Evolutionary conservation across 495 filamentous ascomycete genomes (phyloP).

Genomic region (Neurospora sp.): DNA sequence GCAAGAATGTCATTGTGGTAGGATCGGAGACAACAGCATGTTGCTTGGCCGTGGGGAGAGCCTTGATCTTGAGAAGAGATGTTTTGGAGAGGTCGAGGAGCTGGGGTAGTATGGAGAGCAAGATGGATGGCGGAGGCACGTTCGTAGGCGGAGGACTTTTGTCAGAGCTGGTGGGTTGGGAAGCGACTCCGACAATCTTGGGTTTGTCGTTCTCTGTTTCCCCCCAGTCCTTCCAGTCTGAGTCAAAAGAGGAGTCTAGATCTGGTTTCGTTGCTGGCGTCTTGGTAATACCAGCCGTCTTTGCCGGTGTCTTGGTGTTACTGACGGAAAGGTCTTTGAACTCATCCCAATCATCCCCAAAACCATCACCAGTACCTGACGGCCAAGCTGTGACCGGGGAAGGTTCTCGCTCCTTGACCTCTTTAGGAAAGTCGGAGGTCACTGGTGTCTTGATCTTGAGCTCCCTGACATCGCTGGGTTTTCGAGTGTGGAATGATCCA

Average conservation of each 20-base stretch:
- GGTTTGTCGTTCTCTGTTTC: slow-evolving; percentile 7
- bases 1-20: slow-evolving; percentile 44
- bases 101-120: slow-evolving; percentile 64
- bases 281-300: slow-evolving; percentile 7
- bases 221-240: slow-evolving; percentile 35
- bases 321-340: slow-evolving; percentile 38
- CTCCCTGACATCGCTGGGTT: slow-evolving; percentile 31
- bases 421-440: slow-evolving; percentile 18
- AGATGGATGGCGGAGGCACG: slow-evolving; percentile 75
- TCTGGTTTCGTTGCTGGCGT: not conserved
- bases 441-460: slow-evolving; percentile 33
- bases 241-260: slow-evolving; percentile 12
- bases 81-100: slow-evolving; percentile 48
- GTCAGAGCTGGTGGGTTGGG: not conserved
- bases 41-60: slow-evolving; percentile 41
- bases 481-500: slow-evolving; percentile 38
- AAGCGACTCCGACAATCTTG: not conserved
- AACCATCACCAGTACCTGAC: slow-evolving; percentile 17
- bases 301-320: slow-evolving; percentile 12
- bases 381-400: slow-evolving; percentile 42
- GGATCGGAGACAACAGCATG: slow-evolving; percentile 47
- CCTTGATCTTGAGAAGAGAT: slow-evolving; percentile 44
- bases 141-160: slow-evolving; percentile 60
- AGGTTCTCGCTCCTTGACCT: slow-evolving; percentile 20
- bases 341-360: slow-evolving; percentile 49